A percentile compares a stretch with the other conserved stretches of the same genome.
Conservation (phyloP, 2,329 filamentous ascomycete species). For the Aureobasidium sp. region DNA sequence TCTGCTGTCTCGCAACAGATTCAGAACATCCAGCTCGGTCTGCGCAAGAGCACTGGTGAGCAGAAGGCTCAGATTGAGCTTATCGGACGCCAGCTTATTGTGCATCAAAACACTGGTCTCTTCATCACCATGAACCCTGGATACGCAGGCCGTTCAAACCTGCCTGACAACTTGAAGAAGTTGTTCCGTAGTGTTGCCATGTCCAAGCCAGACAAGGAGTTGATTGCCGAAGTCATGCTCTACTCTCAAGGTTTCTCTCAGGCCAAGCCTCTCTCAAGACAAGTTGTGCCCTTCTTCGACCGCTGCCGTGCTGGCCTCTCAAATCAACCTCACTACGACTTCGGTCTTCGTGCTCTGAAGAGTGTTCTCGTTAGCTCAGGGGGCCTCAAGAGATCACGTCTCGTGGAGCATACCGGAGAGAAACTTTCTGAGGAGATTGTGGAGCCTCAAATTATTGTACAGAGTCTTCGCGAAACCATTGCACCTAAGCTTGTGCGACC, state of each 20-base stretch:
- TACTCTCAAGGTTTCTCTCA: conserved; percentile 99
- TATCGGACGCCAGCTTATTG: conserved; percentile 79
- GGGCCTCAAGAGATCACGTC: conserved; percentile 79
- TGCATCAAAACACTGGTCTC: conserved; percentile 91
- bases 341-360: conserved; percentile 93
- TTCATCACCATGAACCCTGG: conserved; percentile 99
- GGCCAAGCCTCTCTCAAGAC: conserved; percentile 86
- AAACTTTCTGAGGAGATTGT: conserved; percentile 59
- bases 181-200: conserved; percentile 98
- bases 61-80: conserved; percentile 87
- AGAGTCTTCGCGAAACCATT: conserved; percentile 97
- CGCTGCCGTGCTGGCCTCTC: conserved; percentile 73
- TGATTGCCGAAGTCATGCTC: conserved; percentile 99
- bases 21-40: conserved; percentile 94
- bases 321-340: conserved; percentile 98
- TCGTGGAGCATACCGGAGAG: conserved; percentile 52
- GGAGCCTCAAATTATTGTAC: conserved; percentile 95
- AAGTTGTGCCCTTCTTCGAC: conserved; percentile 98
- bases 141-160: conserved; percentile 93
- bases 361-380: conserved; percentile 98
- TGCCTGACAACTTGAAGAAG: conserved; percentile 99
- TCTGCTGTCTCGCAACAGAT: conserved; percentile 99
- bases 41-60: conserved; percentile 77
- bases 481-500: conserved; percentile 91
- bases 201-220: conserved; percentile 99